A percentile compares a stretch with the other conserved stretches of the same genome.
These are phyloP conservation scores for Trametes punicea DNA, from an alignment of 768 basidiomycete genomes.

Conservation along the genomic window DNA sequence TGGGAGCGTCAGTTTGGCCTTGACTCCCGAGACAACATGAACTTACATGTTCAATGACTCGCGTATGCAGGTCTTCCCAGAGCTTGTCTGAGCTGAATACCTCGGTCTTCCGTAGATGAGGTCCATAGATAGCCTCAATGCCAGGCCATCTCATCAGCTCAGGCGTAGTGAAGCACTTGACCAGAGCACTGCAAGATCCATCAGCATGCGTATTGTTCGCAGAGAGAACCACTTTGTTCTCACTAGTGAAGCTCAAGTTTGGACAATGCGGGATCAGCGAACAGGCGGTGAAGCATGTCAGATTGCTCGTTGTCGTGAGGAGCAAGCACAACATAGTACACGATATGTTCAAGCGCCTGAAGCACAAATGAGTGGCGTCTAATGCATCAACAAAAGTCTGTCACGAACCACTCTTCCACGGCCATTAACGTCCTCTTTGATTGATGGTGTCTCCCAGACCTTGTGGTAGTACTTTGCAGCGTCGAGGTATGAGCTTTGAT, in stretches of 20 bases:
- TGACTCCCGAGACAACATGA: background rate
- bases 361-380: constrained; percentile 5
- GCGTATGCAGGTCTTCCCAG: constrained; percentile 94
- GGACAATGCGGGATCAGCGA: constrained; percentile 68
- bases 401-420: constrained; percentile 64
- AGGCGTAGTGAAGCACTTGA: constrained; percentile 89
- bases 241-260: constrained; percentile 87
- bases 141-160: constrained; percentile 98
- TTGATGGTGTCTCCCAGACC: constrained; percentile 95
- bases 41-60: constrained; percentile 95
- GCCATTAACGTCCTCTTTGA: constrained; percentile 75
- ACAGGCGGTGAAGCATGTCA: constrained; percentile 91
- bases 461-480: constrained; percentile 95
- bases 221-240: constrained; percentile 32
- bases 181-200: constrained; percentile 65
- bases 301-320: constrained; percentile 97
- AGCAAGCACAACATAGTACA: constrained; percentile 91
- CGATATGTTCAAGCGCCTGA: constrained; percentile 91
- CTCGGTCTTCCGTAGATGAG: constrained; percentile 71
- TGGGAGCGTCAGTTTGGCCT: background rate
- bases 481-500: constrained; percentile 82
- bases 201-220: background rate
- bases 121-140: constrained; percentile 84
- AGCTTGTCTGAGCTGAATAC: constrained; percentile 78
- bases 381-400: background rate